Evolutionary conservation across 768 basidiomycete genomes (phyloP).

Genomic region (Termitomyces sp.): DNA sequence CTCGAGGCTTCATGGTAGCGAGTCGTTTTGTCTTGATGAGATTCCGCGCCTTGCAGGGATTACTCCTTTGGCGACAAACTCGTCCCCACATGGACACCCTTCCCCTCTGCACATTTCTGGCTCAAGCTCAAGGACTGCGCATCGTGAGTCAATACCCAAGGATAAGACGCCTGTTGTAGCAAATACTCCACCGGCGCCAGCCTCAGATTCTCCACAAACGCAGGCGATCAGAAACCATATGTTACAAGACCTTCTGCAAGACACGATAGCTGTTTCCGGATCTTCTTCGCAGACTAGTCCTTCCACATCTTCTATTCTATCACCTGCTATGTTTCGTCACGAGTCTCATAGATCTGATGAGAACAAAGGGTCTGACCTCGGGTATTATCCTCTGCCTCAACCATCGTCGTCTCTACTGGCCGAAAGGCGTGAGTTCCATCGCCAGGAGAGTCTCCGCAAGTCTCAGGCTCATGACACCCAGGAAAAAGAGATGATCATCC

Average conservation of each 20-base stretch:
- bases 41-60: background rate
- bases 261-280: background rate
- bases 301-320: conserved; percentile 29
- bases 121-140: background rate
- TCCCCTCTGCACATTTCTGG: background rate
- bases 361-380: background rate
- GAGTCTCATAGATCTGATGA: conserved; percentile 13
- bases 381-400: conserved; percentile 15
- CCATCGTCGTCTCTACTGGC: conserved; percentile 9
- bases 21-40: background rate
- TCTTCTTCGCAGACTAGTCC: background rate
- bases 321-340: conserved; percentile 30
- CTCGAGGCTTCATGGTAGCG: background rate
- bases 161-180: background rate
- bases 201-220: background rate
- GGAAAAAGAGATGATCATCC: background rate
- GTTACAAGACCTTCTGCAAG: conserved; percentile 43
- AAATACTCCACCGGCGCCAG: background rate
- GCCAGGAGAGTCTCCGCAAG: background rate
- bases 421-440: conserved; percentile 8
- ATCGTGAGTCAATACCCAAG: background rate
- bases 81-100: background rate
- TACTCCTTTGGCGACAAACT: background rate
- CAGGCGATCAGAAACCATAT: conserved; percentile 26
- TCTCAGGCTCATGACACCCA: background rate